Conservation (phyloP, 257 asterid genomes). For the Dorcoceras hygrometricum region DNA sequence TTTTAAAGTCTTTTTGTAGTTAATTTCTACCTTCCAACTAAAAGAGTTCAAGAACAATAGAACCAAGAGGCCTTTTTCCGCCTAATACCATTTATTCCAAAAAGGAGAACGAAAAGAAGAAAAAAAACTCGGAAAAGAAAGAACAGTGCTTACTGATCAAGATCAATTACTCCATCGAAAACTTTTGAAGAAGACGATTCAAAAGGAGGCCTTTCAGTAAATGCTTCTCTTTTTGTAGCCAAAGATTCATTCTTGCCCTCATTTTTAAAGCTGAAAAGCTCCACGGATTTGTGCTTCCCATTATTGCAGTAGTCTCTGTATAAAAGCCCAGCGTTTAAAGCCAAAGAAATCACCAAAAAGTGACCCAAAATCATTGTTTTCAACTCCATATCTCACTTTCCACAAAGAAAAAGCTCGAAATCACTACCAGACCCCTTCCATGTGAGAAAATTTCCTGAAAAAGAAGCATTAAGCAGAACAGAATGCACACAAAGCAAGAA, state of each 20-base stretch:
- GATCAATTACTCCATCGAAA: conserved; percentile 46
- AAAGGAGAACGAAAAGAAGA: background rate
- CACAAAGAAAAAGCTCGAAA: background rate
- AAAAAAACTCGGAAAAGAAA: background rate
- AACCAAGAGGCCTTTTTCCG: conserved; percentile 21
- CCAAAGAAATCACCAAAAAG: conserved; percentile 49
- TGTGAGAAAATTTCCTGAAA: conserved; percentile 20
- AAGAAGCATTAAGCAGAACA: conserved; percentile 14
- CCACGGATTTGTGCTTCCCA: conserved; percentile 33
- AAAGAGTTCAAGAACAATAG: conserved; percentile 17
- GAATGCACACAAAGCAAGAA: background rate
- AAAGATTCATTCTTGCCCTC: conserved; percentile 39
- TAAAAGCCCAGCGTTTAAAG: conserved; percentile 46
- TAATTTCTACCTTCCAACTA: too few relatives aligned
- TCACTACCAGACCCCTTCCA: conserved; percentile 2
- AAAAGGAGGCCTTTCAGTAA: conserved; percentile 30
- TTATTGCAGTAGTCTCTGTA: conserved; percentile 45
- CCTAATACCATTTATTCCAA: background rate
- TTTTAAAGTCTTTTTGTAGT: background rate
- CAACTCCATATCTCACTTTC: conserved; percentile 30
- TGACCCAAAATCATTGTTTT: conserved; percentile 48
- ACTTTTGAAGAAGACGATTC: conserved; percentile 29
- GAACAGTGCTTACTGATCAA: conserved; percentile 70
- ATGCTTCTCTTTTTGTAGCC: conserved; percentile 29
- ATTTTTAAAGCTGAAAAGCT: conserved; percentile 33